These are phyloP conservation scores for Trichoderma atroviride DNA, from an alignment of 2,329 filamentous ascomycete genomes.

Conservation along the genomic window DNA sequence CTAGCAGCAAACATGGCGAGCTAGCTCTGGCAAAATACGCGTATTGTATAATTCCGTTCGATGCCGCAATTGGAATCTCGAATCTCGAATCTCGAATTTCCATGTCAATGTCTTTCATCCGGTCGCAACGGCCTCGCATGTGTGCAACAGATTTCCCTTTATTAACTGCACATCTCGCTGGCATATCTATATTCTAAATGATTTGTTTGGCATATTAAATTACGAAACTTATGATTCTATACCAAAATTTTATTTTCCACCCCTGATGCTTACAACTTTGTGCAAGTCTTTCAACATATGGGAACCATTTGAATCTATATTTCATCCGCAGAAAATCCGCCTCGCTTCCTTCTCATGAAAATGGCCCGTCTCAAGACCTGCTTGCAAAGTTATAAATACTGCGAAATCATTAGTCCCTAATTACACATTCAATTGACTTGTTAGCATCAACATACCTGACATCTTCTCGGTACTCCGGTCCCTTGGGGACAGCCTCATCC, in stretches of 20 bases:
- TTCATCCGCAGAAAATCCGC: not conserved
- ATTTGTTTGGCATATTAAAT: not conserved
- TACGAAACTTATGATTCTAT: not conserved
- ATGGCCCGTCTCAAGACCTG: not conserved
- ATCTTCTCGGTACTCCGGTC: conserved; percentile 34
- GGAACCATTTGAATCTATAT: not conserved
- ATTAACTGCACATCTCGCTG: not conserved
- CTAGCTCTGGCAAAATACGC: not conserved
- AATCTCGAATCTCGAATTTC: not conserved
- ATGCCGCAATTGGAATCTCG: not conserved
- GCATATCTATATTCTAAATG: not conserved
- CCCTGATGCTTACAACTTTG: not conserved
- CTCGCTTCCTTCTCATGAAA: not conserved
- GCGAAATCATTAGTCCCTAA: not conserved
- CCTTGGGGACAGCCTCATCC: conserved; percentile 21
- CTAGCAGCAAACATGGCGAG: not conserved
- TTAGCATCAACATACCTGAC: conserved; percentile 36
- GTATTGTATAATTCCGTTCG: not conserved
- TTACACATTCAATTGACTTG: too few relatives aligned
- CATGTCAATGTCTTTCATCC: not conserved
- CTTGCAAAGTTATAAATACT: conserved; percentile 29
- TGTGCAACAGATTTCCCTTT: not conserved
- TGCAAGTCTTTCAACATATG: not conserved
- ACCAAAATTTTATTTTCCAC: not conserved
- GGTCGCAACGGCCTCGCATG: not conserved